Conservation (phyloP, 345 rosid genomes). For the Linum tenue region DNA sequence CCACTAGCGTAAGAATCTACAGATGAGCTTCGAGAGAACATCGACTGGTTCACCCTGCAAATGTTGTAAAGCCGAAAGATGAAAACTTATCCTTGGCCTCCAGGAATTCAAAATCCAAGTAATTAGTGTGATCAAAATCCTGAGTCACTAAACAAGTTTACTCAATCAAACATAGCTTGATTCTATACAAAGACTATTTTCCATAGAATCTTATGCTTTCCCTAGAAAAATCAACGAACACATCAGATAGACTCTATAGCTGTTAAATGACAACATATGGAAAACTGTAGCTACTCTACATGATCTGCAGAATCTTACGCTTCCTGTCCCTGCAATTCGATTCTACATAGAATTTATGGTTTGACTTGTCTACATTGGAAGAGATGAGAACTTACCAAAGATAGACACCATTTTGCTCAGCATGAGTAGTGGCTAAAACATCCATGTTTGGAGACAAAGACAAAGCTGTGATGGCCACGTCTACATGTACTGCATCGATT, state of each 20-base stretch:
- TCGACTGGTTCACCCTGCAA: conserved; percentile 67
- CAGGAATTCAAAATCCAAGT: not conserved
- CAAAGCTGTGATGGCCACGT: conserved; percentile 72
- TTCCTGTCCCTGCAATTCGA: too few relatives aligned
- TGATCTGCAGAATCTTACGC: too few relatives aligned
- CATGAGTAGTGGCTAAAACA: conserved; percentile 82
- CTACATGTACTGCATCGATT: conserved; percentile 79
- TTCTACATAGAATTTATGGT: too few relatives aligned
- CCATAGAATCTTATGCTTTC: too few relatives aligned
- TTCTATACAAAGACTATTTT: too few relatives aligned
- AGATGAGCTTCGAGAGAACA: conserved; percentile 67
- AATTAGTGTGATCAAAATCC: not conserved
- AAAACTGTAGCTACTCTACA: too few relatives aligned
- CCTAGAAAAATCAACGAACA: too few relatives aligned
- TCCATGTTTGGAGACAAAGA: conserved; percentile 96
- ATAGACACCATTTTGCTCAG: conserved; percentile 85
- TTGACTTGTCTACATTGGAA: too few relatives aligned
- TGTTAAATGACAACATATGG: too few relatives aligned
- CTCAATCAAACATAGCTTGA: too few relatives aligned
- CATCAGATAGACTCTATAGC: too few relatives aligned
- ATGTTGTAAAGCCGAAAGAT: not conserved
- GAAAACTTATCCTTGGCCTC: not conserved
- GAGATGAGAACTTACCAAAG: conserved; percentile 51
- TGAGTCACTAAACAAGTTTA: too few relatives aligned
- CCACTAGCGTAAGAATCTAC: conserved; percentile 73